Percentiles rank a stretch among this genome's conserved stretches.
These are phyloP conservation scores for Aspergillus sp. DNA, from an alignment of 2,329 filamentous ascomycete genomes.

Conservation along the genomic window DNA sequence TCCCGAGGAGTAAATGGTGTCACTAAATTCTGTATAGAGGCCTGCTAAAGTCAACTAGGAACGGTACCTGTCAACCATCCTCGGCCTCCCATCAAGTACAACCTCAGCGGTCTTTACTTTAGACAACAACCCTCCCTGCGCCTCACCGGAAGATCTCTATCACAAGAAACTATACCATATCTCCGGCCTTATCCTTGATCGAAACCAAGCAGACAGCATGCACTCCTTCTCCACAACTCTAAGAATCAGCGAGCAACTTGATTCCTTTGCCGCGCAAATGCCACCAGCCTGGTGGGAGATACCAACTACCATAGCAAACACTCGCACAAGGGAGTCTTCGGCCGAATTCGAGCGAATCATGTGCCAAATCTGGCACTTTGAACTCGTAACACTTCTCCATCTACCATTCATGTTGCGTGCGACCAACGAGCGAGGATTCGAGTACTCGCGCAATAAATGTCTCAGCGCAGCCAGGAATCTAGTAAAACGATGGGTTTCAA, in stretches of 20 bases:
- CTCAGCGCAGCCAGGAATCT: not conserved
- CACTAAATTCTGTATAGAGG: not conserved
- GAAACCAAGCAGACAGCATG: not conserved
- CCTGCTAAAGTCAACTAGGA: not conserved
- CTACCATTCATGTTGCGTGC: slow-evolving; percentile 5
- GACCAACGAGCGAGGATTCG: not conserved
- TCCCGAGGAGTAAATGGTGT: not conserved
- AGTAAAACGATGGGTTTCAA: not conserved
- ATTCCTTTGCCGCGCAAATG: not conserved
- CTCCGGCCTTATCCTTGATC: not conserved
- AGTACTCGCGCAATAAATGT: not conserved
- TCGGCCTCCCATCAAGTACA: slow-evolving; percentile 5
- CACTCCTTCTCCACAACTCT: not conserved
- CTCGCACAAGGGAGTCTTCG: not conserved
- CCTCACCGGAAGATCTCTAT: not conserved
- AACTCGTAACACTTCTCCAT: not conserved
- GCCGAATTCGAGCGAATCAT: slow-evolving; percentile 6
- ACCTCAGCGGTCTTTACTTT: not conserved
- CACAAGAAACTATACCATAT: not conserved
- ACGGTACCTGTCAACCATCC: slow-evolving; percentile 1
- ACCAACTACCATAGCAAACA: not conserved
- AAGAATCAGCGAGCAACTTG: not conserved
- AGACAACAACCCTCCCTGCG: not conserved
- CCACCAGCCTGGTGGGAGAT: slow-evolving; percentile 1
- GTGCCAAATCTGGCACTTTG: slow-evolving; percentile 8